Evolutionary conservation across 176 grass and related monocot species (phyloP).

Genomic region (Phoenix roebelenii): DNA sequence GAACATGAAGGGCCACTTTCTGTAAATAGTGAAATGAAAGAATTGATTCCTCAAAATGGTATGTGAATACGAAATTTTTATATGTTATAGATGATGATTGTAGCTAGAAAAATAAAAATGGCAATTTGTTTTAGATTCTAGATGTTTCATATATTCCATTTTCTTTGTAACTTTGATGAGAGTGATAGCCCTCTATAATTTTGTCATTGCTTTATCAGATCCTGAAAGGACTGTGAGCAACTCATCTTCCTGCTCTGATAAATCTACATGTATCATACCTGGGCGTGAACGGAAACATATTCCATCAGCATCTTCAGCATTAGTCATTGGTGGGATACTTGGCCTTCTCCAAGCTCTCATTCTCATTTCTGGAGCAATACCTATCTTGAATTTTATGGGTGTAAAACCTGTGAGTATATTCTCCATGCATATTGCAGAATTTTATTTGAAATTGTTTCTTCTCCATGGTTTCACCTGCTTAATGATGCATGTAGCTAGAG

Average conservation of each 20-base stretch:
- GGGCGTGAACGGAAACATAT: conserved; percentile 27
- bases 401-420: conserved; percentile 12
- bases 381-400: conserved; percentile 19
- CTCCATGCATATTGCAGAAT: not conserved
- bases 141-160: not conserved
- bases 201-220: not conserved
- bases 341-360: conserved; percentile 14
- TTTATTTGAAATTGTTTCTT: conserved; percentile 33
- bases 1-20: conserved; percentile 16
- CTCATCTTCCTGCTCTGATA: conserved; percentile 6
- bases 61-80: conserved; percentile 1
- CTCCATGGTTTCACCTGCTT: conserved; percentile 46
- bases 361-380: conserved; percentile 8
- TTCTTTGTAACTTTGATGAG: conserved; percentile 13
- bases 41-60: conserved; percentile 13
- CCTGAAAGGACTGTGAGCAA: not conserved
- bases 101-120: not conserved
- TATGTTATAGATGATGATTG: conserved; percentile 3
- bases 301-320: conserved; percentile 21
- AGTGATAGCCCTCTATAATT: not conserved
- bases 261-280: not conserved
- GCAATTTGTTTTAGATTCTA: not conserved
- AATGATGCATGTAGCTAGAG: no score
- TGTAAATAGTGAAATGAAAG: conserved; percentile 1
- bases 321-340: conserved; percentile 23